phyloP scores from a whole-genome alignment of 768 basidiomycete genomes.

The Lepiota subincarnata region DNA sequence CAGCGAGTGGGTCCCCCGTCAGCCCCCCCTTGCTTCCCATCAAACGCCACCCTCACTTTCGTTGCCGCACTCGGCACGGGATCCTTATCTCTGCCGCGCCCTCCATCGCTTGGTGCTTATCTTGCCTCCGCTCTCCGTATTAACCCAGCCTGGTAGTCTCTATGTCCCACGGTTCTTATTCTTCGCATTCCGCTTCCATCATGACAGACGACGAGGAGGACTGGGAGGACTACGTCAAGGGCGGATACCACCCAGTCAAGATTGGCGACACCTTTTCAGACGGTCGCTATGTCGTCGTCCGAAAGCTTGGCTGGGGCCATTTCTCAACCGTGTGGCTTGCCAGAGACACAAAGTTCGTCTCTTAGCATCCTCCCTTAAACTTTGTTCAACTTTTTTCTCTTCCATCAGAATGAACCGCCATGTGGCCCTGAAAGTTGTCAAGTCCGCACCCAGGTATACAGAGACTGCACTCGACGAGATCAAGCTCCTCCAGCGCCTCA shows the following conservation, averaged over 20 bases:
- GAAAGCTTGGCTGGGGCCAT: slow-evolving; percentile 96
- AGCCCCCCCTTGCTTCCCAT: not conserved
- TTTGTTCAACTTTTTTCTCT: not conserved
- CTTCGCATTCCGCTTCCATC: slow-evolving; percentile 69
- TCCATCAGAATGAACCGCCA: slow-evolving; percentile 82
- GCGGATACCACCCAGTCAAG: slow-evolving; percentile 90
- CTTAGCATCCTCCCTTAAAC: slow-evolving; percentile 2
- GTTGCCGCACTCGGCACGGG: not conserved
- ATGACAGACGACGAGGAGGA: slow-evolving; percentile 93
- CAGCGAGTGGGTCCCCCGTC: not conserved
- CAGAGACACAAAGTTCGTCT: slow-evolving; percentile 69
- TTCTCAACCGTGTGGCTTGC: slow-evolving; percentile 94
- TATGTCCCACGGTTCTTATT: slow-evolving; percentile 74
- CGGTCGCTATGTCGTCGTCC: slow-evolving; percentile 82
- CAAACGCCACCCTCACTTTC: not conserved
- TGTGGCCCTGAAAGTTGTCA: slow-evolving; percentile 98
- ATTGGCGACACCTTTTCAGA: slow-evolving; percentile 90
- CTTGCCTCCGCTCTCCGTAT: not conserved
- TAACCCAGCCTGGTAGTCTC: slow-evolving; percentile 4
- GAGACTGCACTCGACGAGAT: slow-evolving; percentile 99
- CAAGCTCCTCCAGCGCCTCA: slow-evolving; percentile 93
- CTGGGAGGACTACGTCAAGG: slow-evolving; percentile 80
- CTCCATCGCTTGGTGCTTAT: not conserved
- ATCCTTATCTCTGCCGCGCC: slow-evolving; percentile 1
- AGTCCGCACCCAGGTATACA: slow-evolving; percentile 94